phyloP scores from a whole-genome alignment of 1,284 basidiomycete species.

The Polyporus tsugae region DNA sequence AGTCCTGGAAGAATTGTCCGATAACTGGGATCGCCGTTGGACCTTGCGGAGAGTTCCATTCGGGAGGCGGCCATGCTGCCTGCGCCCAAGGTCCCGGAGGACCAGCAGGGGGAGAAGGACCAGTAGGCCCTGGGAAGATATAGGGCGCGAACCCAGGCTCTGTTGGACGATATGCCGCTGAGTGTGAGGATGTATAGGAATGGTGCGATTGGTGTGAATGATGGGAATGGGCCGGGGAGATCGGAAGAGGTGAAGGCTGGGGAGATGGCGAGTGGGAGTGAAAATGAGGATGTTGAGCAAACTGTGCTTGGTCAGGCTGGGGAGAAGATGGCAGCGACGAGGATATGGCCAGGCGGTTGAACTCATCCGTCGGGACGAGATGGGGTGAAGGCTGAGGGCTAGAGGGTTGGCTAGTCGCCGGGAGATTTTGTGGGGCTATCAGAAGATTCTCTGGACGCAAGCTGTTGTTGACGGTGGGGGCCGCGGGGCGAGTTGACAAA shows the following conservation, averaged over 20 bases:
- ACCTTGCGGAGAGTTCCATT: slow-evolving; percentile 46
- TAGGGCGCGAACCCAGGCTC: slow-evolving; percentile 22
- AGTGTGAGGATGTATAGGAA: slow-evolving; percentile 25
- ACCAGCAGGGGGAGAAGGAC: slow-evolving; percentile 12
- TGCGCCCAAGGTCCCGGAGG: slow-evolving; percentile 39
- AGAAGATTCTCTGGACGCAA: slow-evolving; percentile 21
- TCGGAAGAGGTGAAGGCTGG: slow-evolving; percentile 21
- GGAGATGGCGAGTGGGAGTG: slow-evolving; percentile 31
- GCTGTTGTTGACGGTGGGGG: slow-evolving; percentile 20
- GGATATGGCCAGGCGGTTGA: slow-evolving; percentile 23
- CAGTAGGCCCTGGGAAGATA: slow-evolving; percentile 20
- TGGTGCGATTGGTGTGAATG: slow-evolving; percentile 16
- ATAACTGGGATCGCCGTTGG: slow-evolving; percentile 15
- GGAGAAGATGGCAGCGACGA: slow-evolving; percentile 22
- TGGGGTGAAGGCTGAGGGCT: slow-evolving; percentile 12
- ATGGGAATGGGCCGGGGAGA: slow-evolving; percentile 27
- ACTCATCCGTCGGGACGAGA: slow-evolving; percentile 16
- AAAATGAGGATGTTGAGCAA: not conserved
- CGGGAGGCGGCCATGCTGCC: slow-evolving; percentile 56
- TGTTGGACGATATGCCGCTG: slow-evolving; percentile 15
- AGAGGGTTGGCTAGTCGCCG: slow-evolving; percentile 7
- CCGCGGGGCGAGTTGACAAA: slow-evolving; percentile 16
- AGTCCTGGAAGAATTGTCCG: slow-evolving; percentile 15
- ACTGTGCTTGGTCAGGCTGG: slow-evolving; percentile 18
- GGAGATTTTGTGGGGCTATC: slow-evolving; percentile 1